These are phyloP conservation scores for Scutellaria baicalensis DNA, from an alignment of 257 asterid species.

Conservation along the genomic window DNA sequence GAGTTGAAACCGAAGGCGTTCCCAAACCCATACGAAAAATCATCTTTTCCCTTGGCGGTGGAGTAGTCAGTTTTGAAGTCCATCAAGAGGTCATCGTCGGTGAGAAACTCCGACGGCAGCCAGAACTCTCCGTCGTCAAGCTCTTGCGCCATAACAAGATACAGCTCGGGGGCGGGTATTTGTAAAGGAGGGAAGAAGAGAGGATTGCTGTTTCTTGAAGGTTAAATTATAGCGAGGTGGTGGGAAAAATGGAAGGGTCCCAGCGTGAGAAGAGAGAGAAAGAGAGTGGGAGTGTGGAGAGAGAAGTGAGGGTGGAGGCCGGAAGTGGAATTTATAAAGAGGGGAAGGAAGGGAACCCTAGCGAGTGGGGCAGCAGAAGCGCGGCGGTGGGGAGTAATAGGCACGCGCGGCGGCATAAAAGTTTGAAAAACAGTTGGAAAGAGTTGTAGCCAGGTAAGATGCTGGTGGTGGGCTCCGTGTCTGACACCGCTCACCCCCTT, in stretches of 20 bases:
- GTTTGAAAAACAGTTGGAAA: constrained; percentile 33
- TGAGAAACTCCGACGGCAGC: constrained; percentile 45
- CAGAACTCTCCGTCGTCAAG: constrained; percentile 49
- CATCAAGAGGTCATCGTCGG: constrained; percentile 39
- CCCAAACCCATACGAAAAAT: constrained; percentile 16
- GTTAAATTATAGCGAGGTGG: constrained; percentile 28
- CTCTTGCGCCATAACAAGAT: constrained; percentile 26
- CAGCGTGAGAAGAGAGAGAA: neutral
- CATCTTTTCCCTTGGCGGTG: neutral
- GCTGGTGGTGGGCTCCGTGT: constrained; percentile 25
- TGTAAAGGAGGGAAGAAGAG: neutral
- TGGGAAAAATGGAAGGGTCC: constrained; percentile 21
- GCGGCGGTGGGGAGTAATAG: constrained; percentile 16
- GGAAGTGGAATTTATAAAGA: constrained; percentile 6
- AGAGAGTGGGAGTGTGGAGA: constrained; percentile 6
- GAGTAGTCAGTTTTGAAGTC: constrained; percentile 20
- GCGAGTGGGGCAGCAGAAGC: neutral
- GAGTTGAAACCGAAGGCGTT: constrained; percentile 24
- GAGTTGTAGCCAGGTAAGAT: constrained; percentile 44
- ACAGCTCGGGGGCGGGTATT: constrained; percentile 21
- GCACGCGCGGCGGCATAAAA: constrained; percentile 38
- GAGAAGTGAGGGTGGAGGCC: constrained; percentile 4
- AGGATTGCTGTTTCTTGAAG: constrained; percentile 29
- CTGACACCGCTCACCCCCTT: constrained; percentile 49
- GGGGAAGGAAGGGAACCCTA: constrained; percentile 19